A percentile compares a stretch with the other conserved stretches of the same genome.
Evolutionary conservation across 169 alveolate species (phyloP).

Genomic region (Perkinsus marinus): DNA sequence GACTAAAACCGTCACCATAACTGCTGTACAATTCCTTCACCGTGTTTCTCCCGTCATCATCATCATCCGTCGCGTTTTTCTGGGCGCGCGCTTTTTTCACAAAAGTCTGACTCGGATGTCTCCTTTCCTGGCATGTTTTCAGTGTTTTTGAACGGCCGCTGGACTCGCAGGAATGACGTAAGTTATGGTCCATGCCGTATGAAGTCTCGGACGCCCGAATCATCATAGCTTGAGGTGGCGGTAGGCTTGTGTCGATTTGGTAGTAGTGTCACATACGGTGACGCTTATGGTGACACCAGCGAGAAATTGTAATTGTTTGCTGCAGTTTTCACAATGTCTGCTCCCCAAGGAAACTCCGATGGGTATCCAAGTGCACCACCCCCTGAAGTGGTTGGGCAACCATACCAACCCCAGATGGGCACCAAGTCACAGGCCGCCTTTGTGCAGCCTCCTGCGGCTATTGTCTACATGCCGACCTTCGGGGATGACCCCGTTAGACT

Average conservation of each 20-base stretch:
- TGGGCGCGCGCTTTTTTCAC: no score
- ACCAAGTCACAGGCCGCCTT: neutral
- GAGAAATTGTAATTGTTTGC: neutral
- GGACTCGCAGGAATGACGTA: no score
- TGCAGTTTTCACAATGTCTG: neutral
- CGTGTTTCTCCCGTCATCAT: neutral
- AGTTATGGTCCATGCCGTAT: no score
- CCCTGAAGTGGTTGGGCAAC: neutral
- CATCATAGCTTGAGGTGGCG: no score
- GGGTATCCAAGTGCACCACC: neutral
- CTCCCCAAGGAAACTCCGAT: neutral
- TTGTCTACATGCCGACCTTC: neutral
- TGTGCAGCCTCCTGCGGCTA: neutral
- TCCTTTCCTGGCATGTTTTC: no score
- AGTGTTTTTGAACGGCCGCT: no score
- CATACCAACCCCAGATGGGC: neutral
- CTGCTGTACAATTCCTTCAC: neutral
- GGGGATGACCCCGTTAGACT: neutral
- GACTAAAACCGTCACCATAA: neutral
- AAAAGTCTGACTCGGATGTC: no score
- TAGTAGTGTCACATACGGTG: no score
- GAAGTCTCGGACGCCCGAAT: no score
- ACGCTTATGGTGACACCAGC: neutral
- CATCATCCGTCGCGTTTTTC: neutral
- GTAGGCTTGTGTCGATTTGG: no score